Evolutionary conservation across 148 eudicot species (phyloP), one percentile per base, ranked within the genome.

Genomic region (Diospyros kaki): DNA sequence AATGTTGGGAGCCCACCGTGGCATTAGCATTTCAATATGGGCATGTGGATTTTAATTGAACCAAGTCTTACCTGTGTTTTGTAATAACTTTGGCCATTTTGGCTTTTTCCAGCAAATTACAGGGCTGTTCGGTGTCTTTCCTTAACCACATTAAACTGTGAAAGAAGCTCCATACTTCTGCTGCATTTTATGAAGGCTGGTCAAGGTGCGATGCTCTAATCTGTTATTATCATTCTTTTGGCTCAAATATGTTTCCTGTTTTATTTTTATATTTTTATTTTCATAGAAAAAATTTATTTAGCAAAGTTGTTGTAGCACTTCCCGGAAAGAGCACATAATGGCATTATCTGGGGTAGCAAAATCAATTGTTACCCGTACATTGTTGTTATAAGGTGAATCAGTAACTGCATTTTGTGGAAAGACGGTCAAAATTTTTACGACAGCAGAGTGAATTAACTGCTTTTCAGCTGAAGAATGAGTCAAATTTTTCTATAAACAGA

Each of bases 101-200:
- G 58, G 42, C 18, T 76, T 40, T 75, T 68, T 86, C 83, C 87
- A 95, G 98, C 98, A 59, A 95, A 95, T 72, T 95, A 95, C 79
- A 93, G 84, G 80, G 98, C 98, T 67, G 98, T 95, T 50, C 83
- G 89, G 73, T 90, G 92, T 80, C 91, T 95, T 62, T 87, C 93
- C 45, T 81, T 95, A 59, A 85, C 85, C 69, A 85, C 97, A 46
- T 82, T 95, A 76, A 95, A 95, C 71, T 83, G 88, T 75, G 91
- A 90, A 88, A 86, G 98, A 78, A 85, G 91, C 85, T 92, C 94
- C 66, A 84, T 89, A 78, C 85, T 95, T 72, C 81, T 92, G 77
- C 86, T 82, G 48, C 90, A 88, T 86, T 95, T 86, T 84, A 79
- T 95, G 88, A 64, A 87, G 82, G 89, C 89, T 77, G 97, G 96